A percentile compares a stretch with the other conserved stretches of the same genome.
Evolutionary conservation across 768 basidiomycete genomes (phyloP).

Genomic region (Epithele typhae): DNA sequence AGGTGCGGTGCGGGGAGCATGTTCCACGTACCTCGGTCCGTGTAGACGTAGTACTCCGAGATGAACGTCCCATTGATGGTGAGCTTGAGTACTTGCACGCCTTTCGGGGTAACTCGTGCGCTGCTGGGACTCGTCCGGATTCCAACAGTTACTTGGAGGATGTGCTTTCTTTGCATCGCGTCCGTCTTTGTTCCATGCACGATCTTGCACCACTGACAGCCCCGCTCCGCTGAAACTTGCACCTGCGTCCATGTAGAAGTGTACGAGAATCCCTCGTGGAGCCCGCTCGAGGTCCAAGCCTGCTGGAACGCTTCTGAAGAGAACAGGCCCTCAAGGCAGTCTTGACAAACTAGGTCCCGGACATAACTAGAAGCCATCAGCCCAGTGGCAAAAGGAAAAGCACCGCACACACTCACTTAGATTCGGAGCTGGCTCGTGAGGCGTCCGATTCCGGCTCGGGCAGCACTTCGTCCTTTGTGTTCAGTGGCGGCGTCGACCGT

Average conservation of each 20-base stretch:
- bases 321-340: too few relatives aligned
- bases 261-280: slow-evolving; percentile 1
- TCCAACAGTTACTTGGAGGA: not conserved
- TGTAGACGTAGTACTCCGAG: slow-evolving; percentile 2
- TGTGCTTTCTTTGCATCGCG: not conserved
- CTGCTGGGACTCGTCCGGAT: not conserved
- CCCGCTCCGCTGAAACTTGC: not conserved
- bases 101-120: slow-evolving; percentile 2
- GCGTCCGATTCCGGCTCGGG: too few relatives aligned
- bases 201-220: slow-evolving; percentile 3
- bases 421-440: too few relatives aligned
- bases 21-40: not conserved
- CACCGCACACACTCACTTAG: too few relatives aligned
- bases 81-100: slow-evolving; percentile 2
- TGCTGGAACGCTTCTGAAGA: not conserved
- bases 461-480: too few relatives aligned
- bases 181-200: not conserved
- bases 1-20: not conserved
- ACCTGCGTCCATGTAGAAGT: slow-evolving; percentile 2
- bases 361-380: too few relatives aligned
- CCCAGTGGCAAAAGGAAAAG: too few relatives aligned
- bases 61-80: not conserved
- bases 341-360: too few relatives aligned
- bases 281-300: not conserved
- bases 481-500: too few relatives aligned